These are phyloP conservation scores for Cercospora sp. DNA, from an alignment of 2,329 filamentous ascomycete species.

Conservation along the genomic window DNA sequence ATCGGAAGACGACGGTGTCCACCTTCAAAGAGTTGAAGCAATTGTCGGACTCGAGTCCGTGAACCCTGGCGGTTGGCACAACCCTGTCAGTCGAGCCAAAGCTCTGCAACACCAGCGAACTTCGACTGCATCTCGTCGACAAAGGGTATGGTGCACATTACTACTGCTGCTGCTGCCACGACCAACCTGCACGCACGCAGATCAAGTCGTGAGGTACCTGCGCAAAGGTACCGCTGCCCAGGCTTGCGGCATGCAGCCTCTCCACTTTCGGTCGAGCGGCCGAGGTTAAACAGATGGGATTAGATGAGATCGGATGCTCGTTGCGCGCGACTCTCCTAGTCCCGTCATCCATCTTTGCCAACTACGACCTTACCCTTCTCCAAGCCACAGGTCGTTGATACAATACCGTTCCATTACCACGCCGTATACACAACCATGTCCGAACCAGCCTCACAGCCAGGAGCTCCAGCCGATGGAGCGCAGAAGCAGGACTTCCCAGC, in stretches of 20 bases:
- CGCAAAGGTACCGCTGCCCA: constrained; percentile 4
- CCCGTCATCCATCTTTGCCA: background rate
- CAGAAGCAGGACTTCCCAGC: constrained; percentile 35
- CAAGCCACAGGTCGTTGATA: background rate
- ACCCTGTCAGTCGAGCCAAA: background rate
- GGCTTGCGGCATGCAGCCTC: constrained; percentile 3
- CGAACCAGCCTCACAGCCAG: constrained; percentile 40
- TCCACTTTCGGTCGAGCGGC: constrained; percentile 17
- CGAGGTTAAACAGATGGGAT: constrained; percentile 14
- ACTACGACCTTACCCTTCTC: background rate
- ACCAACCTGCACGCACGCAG: background rate
- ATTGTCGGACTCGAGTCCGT: background rate
- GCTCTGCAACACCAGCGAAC: background rate
- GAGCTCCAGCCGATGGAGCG: constrained; percentile 39
- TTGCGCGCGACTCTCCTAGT: constrained; percentile 1
- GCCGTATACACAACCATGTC: constrained; percentile 35
- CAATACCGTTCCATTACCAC: background rate
- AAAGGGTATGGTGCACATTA: background rate
- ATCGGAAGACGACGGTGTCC: background rate
- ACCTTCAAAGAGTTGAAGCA: background rate
- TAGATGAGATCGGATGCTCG: constrained; percentile 8
- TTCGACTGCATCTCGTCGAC: background rate
- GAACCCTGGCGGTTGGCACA: background rate
- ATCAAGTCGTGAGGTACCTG: background rate
- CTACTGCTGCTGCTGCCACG: background rate